Conservation (phyloP, 1,284 basidiomycete species). For the Coniferiporia weirii region DNA sequence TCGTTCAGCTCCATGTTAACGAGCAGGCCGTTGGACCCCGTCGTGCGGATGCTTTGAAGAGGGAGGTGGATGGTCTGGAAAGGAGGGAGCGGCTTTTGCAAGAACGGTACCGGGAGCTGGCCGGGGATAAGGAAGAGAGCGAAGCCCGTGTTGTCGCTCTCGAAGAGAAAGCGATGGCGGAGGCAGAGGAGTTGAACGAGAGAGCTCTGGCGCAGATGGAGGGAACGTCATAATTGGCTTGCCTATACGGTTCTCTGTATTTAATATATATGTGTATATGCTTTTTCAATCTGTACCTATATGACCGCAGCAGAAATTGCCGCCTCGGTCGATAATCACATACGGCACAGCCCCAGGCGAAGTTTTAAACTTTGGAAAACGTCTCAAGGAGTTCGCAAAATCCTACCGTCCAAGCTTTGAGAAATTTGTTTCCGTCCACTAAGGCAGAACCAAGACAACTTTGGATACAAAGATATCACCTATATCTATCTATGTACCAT, state of each 20-base stretch:
- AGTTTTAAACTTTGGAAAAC: too few relatives aligned
- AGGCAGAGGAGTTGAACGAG: conserved; percentile 80
- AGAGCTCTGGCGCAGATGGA: conserved; percentile 63
- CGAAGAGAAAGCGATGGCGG: conserved; percentile 74
- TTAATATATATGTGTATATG: background rate
- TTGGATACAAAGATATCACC: too few relatives aligned
- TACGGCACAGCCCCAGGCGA: too few relatives aligned
- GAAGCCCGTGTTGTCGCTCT: conserved; percentile 53
- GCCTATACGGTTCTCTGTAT: background rate
- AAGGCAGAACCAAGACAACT: too few relatives aligned
- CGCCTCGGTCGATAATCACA: too few relatives aligned
- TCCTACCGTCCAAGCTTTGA: too few relatives aligned
- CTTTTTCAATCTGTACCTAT: background rate
- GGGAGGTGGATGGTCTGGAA: conserved; percentile 81
- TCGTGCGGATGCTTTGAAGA: conserved; percentile 68
- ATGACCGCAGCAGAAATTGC: background rate
- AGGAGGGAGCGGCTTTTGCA: conserved; percentile 74
- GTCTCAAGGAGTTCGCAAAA: too few relatives aligned
- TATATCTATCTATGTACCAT: too few relatives aligned
- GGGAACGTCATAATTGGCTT: conserved; percentile 20
- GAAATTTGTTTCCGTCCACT: too few relatives aligned
- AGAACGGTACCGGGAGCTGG: conserved; percentile 77
- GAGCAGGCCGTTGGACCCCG: conserved; percentile 74
- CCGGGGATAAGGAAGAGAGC: conserved; percentile 63
- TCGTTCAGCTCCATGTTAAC: conserved; percentile 62